phyloP scores from a whole-genome alignment of 441 rosid species.

The Euphorbia schlechtendalii region DNA sequence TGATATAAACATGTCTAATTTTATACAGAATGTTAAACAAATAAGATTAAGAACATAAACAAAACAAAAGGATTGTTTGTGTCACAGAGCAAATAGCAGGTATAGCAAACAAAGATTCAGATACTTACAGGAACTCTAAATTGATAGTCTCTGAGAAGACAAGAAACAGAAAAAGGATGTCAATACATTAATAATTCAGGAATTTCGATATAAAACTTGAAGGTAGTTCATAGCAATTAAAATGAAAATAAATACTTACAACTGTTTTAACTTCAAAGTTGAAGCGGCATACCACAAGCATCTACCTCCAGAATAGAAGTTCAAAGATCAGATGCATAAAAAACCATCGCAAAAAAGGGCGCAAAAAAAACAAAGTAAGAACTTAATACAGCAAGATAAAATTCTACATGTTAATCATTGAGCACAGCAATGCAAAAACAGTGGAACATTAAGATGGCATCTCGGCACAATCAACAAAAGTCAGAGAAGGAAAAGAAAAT shows the following conservation, averaged over 20 bases:
- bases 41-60: not conserved
- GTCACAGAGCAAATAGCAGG: not conserved
- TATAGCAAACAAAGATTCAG: not conserved
- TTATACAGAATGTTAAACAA: not conserved
- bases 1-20: too few species aligned
- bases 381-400: slow-evolving; percentile 5
- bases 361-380: slow-evolving; percentile 8
- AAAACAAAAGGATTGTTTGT: not conserved
- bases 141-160: not conserved
- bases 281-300: slow-evolving; percentile 28
- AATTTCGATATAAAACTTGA: too few species aligned
- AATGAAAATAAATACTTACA: not conserved
- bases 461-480: not conserved
- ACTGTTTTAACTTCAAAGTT: not conserved
- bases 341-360: too few species aligned
- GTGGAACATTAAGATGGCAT: not conserved
- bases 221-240: not conserved
- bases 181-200: not conserved
- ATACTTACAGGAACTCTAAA: not conserved
- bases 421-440: not conserved
- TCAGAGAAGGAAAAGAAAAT: not conserved
- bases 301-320: slow-evolving; percentile 55
- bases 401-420: not conserved
- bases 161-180: not conserved
- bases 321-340: slow-evolving; percentile 62